phyloP scores from a whole-genome alignment of 2,329 filamentous ascomycete genomes.

The Fulvia fulva region DNA sequence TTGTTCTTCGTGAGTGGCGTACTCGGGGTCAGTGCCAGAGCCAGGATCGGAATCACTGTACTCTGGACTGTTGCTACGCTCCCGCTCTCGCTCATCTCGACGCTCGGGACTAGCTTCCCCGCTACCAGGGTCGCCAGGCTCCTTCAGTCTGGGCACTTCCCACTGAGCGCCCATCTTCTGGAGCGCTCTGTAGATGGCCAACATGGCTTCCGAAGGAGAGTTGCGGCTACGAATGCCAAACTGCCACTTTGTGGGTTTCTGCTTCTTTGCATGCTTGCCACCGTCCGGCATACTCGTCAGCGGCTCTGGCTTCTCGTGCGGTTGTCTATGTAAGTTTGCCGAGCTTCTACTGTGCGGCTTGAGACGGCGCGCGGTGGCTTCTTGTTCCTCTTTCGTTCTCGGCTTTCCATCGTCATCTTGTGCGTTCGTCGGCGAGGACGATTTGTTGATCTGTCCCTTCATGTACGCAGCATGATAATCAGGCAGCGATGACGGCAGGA shows the following conservation, averaged over 20 bases:
- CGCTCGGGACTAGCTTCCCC: slow-evolving; percentile 30
- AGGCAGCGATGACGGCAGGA: slow-evolving; percentile 85
- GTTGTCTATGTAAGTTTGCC: slow-evolving; percentile 26
- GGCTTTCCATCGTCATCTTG: slow-evolving; percentile 42
- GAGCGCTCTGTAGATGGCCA: slow-evolving; percentile 92
- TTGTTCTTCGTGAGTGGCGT: slow-evolving; percentile 35
- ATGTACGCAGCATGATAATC: slow-evolving; percentile 89
- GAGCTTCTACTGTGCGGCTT: slow-evolving; percentile 76
- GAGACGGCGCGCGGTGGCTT: slow-evolving; percentile 72
- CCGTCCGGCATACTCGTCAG: slow-evolving; percentile 51
- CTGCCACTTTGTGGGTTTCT: slow-evolving; percentile 87
- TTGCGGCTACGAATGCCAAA: slow-evolving; percentile 96
- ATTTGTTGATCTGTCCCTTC: slow-evolving; percentile 55
- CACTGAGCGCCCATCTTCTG: slow-evolving; percentile 85
- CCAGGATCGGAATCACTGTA: slow-evolving; percentile 38
- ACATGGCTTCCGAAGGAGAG: slow-evolving; percentile 85
- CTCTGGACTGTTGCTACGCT: slow-evolving; percentile 34
- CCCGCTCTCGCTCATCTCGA: slow-evolving; percentile 16
- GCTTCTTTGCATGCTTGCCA: slow-evolving; percentile 54
- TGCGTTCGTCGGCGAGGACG: slow-evolving; percentile 23
- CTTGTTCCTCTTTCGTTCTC: slow-evolving; percentile 61
- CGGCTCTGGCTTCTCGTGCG: slow-evolving; percentile 45
- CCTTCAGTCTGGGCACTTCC: slow-evolving; percentile 52
- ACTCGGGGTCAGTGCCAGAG: slow-evolving; percentile 37
- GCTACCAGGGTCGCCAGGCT: slow-evolving; percentile 37